phyloP scores from a whole-genome alignment of 768 basidiomycete species.

The Boletales sp. region DNA sequence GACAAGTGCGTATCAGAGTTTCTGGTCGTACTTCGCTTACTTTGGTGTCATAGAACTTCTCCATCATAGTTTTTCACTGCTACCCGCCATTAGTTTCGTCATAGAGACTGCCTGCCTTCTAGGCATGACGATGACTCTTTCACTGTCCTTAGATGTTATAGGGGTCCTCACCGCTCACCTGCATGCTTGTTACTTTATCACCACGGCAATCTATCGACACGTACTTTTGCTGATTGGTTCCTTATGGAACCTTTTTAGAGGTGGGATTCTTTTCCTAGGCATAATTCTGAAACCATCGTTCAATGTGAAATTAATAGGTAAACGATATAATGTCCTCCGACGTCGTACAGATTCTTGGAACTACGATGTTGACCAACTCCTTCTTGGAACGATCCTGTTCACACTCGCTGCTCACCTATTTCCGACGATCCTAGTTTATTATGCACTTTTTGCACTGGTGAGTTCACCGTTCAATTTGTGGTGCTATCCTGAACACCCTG shows the following conservation, averaged over 20 bases:
- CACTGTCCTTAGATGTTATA: constrained; percentile 64
- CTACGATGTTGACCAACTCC: constrained; percentile 89
- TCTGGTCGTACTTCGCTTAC: constrained; percentile 7
- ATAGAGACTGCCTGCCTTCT: constrained; percentile 35
- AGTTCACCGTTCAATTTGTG: neutral
- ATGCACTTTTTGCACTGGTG: constrained; percentile 73
- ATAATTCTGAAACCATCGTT: neutral
- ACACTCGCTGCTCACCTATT: constrained; percentile 77
- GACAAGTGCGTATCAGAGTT: constrained; percentile 54
- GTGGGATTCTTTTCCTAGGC: constrained; percentile 35
- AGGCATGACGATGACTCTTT: constrained; percentile 65
- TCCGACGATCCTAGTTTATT: constrained; percentile 86
- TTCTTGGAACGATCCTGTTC: constrained; percentile 92
- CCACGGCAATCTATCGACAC: constrained; percentile 57
- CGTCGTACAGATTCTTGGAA: constrained; percentile 86
- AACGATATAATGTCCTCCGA: constrained; percentile 82
- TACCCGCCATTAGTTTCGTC: constrained; percentile 25
- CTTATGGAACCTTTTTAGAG: constrained; percentile 89
- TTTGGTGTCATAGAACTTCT: constrained; percentile 14
- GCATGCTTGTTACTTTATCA: constrained; percentile 61
- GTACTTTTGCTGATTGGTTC: constrained; percentile 57
- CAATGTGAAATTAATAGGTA: constrained; percentile 49
- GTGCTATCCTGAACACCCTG: neutral
- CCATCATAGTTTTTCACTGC: constrained; percentile 15
- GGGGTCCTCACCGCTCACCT: constrained; percentile 69